Evolutionary conservation across 176 grass and related monocot genomes (phyloP), one percentile per base, ranked within the genome.

Genomic region (Aegilops umbellulata): DNA sequence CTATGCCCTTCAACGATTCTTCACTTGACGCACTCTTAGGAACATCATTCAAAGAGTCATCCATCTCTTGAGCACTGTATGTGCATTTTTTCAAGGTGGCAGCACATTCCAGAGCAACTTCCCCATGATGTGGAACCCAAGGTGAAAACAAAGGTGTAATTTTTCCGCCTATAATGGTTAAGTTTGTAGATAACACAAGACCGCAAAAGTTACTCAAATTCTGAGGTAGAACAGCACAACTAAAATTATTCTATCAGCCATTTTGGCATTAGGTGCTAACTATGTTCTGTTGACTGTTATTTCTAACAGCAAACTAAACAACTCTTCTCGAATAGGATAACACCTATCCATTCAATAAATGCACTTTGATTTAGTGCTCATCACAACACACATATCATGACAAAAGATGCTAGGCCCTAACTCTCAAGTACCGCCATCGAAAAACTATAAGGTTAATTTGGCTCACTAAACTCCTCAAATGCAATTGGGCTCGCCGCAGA

Each of bases 1-100:
- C 0, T 65, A 26, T 76, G 81, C 87, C 87, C 87, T 93, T 90
- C 17, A 44, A 67, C 46, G 84, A 53, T 30, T 30, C 26, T 30
- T 32, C 15, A 31, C 29, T 66, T 19, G 16, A 26, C 29, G 13
- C 27, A 30, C 64, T 19, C 14, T 17, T 66, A 2, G 26, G 64
- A 66, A 31, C 64, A 8, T 32, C 13, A 31, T 16, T 27, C 27
- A 31, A 8, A 17, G 27, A 16, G 17, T 66, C 64, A 15, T 29
- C 17, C 64, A 31, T 14, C 25, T 66, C 6, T 66, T 66, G 64
- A 8, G 6, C 64, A 3, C 19, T 16, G 3, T 6, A 66, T 17
- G 26, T 14, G 7, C 3, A 7, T 17, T 31, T 66, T 26, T 66
- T 2, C 7, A 31, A 3, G 15, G 7, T 9, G 27, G 0, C 8